Conservation (phyloP, 2,329 filamentous ascomycete genomes). For the Fusarium equiseti region DNA sequence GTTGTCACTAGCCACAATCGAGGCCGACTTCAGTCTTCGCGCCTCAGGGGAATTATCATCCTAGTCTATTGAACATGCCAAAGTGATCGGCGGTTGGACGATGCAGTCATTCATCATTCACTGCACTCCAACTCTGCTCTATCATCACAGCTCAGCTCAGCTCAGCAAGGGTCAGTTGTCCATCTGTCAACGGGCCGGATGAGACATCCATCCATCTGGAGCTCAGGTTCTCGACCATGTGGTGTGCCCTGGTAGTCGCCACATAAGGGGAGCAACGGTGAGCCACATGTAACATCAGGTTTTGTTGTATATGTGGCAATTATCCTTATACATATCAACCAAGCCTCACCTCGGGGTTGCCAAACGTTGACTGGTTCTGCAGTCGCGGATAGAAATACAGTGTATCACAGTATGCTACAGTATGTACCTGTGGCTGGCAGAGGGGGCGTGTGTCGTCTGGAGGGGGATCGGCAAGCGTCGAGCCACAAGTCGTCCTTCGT, state of each 20-base stretch:
- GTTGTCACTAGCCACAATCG: conserved; percentile 44
- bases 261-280: conserved; percentile 18
- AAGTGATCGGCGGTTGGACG: conserved; percentile 31
- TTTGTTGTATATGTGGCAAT: conserved; percentile 29
- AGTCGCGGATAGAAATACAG: not conserved
- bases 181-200: conserved; percentile 38
- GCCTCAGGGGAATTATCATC: conserved; percentile 34
- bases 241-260: conserved; percentile 25
- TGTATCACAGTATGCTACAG: not conserved
- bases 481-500: conserved; percentile 48
- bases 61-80: not conserved
- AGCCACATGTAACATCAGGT: conserved; percentile 39
- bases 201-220: conserved; percentile 26
- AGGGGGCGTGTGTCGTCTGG: conserved; percentile 38
- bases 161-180: conserved; percentile 40
- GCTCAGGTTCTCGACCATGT: conserved; percentile 29
- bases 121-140: not conserved
- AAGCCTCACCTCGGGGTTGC: conserved; percentile 1
- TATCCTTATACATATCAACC: not conserved
- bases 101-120: conserved; percentile 6
- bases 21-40: conserved; percentile 26
- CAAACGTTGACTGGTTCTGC: conserved; percentile 34
- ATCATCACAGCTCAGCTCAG: conserved; percentile 37
- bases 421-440: conserved; percentile 10
- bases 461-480: conserved; percentile 43